These are phyloP conservation scores for Hypoxylon sp. DNA, from an alignment of 2,329 filamentous ascomycete genomes.

Conservation along the genomic window DNA sequence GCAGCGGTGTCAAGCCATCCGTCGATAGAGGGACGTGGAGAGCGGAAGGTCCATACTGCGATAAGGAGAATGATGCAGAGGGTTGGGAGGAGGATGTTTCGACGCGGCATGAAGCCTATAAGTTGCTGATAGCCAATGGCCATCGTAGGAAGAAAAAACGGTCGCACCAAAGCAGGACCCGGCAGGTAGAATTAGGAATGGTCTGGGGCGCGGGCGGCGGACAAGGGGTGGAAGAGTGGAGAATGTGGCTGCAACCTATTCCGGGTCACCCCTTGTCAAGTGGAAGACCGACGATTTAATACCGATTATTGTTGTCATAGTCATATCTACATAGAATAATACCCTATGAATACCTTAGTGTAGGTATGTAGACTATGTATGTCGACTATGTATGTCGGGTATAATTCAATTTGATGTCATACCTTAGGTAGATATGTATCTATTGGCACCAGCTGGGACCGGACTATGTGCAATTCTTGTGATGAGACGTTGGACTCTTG, in stretches of 20 bases:
- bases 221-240: conserved; percentile 1
- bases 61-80: conserved; percentile 53
- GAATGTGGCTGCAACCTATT: conserved; percentile 20
- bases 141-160: conserved; percentile 45
- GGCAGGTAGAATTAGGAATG: conserved; percentile 43
- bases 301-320: neutral
- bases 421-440: neutral
- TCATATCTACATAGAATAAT: neutral
- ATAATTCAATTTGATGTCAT: neutral
- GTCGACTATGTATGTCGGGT: neutral
- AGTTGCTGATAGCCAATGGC: conserved; percentile 50
- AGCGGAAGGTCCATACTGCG: conserved; percentile 51
- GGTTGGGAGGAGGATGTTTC: conserved; percentile 51
- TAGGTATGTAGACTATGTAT: too few relatives aligned
- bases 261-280: conserved; percentile 12
- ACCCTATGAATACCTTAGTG: neutral
- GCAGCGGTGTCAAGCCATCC: conserved; percentile 47
- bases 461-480: too few relatives aligned
- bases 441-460: too few relatives aligned
- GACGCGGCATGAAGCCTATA: conserved; percentile 53
- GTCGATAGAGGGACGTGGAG: conserved; percentile 41
- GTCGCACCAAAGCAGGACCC: conserved; percentile 27
- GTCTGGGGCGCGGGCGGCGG: conserved; percentile 15
- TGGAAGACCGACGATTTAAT: neutral
- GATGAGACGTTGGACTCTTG: too few relatives aligned